phyloP scores from a whole-genome alignment of 345 rosid genomes.

The Acer saccharum region DNA sequence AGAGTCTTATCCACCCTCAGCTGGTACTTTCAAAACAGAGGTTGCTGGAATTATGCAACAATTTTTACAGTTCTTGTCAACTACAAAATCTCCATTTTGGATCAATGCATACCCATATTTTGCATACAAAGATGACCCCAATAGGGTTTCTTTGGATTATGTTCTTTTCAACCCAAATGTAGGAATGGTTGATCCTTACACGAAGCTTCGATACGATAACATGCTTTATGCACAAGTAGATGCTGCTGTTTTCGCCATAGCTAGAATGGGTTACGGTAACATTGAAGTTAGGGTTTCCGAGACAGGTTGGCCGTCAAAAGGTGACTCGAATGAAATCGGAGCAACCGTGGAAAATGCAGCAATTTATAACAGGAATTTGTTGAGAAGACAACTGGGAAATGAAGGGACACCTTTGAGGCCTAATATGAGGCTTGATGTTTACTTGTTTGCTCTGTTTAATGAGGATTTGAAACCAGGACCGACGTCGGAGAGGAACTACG shows the following conservation, averaged over 20 bases:
- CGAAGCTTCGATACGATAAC: constrained; percentile 76
- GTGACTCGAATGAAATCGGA: constrained; percentile 70
- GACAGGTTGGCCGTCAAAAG: constrained; percentile 98
- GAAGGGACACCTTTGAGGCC: constrained; percentile 94
- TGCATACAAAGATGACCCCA: constrained; percentile 80
- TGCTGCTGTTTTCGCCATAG: constrained; percentile 74
- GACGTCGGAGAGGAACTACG: constrained; percentile 88
- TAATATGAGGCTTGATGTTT: constrained; percentile 61
- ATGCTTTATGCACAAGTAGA: constrained; percentile 97
- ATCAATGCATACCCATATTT: constrained; percentile 97
- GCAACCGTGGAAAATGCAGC: constrained; percentile 79
- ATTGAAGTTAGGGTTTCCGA: constrained; percentile 85
- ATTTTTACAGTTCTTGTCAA: constrained; percentile 55
- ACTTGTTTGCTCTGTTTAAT: constrained; percentile 87
- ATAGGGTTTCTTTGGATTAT: constrained; percentile 65
- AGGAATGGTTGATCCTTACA: constrained; percentile 84
- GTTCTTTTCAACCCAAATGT: constrained; percentile 82
- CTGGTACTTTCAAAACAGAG: constrained; percentile 70
- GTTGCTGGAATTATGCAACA: constrained; percentile 58
- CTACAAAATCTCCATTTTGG: constrained; percentile 73
- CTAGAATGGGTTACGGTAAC: constrained; percentile 58
- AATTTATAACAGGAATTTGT: constrained; percentile 61
- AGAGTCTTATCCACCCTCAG: constrained; percentile 88
- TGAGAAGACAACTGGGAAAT: constrained; percentile 60
- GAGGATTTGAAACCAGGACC: constrained; percentile 96